phyloP scores from a whole-genome alignment of 2,329 filamentous ascomycete species.

The Tolypocladium tundrense region DNA sequence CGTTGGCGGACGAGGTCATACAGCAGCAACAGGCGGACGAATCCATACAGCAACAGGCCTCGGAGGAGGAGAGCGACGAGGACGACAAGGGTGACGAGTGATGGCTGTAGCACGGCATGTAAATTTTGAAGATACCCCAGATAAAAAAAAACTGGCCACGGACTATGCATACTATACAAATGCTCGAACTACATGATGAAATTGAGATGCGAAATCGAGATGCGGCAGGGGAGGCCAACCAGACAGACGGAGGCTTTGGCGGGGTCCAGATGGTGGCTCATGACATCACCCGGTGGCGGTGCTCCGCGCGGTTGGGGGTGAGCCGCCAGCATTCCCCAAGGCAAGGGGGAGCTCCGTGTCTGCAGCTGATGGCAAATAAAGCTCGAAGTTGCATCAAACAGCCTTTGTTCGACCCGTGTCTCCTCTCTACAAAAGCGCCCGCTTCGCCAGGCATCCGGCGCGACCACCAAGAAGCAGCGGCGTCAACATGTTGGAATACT shows the following conservation, averaged over 20 bases:
- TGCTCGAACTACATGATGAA: no score
- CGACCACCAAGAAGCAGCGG: neutral
- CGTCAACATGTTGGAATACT: constrained; percentile 50
- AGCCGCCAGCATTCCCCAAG: neutral
- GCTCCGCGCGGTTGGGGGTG: constrained; percentile 2
- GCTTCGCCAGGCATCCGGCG: neutral
- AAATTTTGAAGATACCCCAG: neutral
- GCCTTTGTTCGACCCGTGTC: neutral
- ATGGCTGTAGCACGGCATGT: neutral
- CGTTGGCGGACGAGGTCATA: constrained; percentile 23
- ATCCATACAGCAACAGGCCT: constrained; percentile 14
- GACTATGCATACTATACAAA: neutral
- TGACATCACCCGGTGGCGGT: constrained; percentile 26
- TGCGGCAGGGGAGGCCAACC: no score
- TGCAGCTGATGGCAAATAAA: neutral
- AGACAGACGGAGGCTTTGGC: neutral
- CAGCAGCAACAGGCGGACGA: constrained; percentile 19
- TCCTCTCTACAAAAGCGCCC: neutral
- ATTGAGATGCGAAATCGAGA: neutral
- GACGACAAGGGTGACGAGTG: neutral
- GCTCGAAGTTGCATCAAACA: neutral
- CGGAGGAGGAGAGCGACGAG: constrained; percentile 5
- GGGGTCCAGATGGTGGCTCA: constrained; percentile 8
- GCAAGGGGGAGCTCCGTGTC: neutral
- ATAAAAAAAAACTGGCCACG: neutral